Conservation (phyloP, 108 stramenopile species). For the Conticribra weissflogii region DNA sequence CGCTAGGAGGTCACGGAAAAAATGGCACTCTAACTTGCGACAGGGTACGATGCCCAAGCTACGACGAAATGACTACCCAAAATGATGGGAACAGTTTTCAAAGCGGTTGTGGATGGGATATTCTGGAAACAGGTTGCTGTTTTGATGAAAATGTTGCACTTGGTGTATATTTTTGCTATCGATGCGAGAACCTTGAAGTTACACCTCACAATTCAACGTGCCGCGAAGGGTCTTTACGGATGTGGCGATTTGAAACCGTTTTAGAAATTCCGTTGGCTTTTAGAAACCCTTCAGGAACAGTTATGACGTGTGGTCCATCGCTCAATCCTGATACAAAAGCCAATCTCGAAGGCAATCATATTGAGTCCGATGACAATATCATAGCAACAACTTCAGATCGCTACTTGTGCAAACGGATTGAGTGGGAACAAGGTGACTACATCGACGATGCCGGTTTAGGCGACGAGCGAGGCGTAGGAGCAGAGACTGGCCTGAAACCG, state of each 20-base stretch:
- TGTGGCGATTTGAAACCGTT: conserved; percentile 23
- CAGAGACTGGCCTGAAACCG: conserved; percentile 36
- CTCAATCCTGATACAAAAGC: conserved; percentile 27
- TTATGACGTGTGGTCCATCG: conserved; percentile 49
- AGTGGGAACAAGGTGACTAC: conserved; percentile 86
- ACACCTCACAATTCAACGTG: conserved; percentile 33
- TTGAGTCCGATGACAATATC: conserved; percentile 25
- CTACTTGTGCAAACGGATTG: conserved; percentile 68
- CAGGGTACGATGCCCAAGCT: conserved; percentile 51
- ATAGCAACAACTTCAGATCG: conserved; percentile 42
- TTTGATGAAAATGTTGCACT: conserved; percentile 18
- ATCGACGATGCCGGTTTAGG: conserved; percentile 63
- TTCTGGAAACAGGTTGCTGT: conserved; percentile 80
- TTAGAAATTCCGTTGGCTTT: conserved; percentile 37
- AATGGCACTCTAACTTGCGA: conserved; percentile 56
- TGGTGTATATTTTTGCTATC: conserved; percentile 30
- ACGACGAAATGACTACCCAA: conserved; percentile 49
- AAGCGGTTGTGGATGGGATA: conserved; percentile 81
- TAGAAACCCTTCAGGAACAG: conserved; percentile 17
- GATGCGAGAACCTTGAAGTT: conserved; percentile 37
- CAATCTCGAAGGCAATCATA: neutral
- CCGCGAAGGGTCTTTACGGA: conserved; percentile 13
- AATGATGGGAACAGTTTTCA: conserved; percentile 72
- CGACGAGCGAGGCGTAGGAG: conserved; percentile 29
- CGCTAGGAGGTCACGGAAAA: conserved; percentile 67